Percentiles rank a stretch among this genome's conserved stretches.
phyloP scores from a whole-genome alignment of 768 basidiomycete species.

The Lactarius pseudohatsudake region DNA sequence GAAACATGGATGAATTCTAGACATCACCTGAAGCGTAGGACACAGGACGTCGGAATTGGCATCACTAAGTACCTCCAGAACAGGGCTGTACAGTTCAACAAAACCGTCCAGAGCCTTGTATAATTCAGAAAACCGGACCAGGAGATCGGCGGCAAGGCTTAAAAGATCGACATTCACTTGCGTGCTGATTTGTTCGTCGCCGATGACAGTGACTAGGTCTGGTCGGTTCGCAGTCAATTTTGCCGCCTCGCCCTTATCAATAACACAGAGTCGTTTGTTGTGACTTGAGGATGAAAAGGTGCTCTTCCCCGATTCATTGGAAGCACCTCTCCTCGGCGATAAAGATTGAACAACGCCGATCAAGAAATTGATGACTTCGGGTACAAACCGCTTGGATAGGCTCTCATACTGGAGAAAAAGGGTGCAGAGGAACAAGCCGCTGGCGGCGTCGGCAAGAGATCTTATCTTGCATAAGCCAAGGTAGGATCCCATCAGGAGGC shows the following conservation, averaged over 20 bases:
- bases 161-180: slow-evolving; percentile 77
- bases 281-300: slow-evolving; percentile 74
- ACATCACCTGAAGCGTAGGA: slow-evolving; percentile 54
- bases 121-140: slow-evolving; percentile 68
- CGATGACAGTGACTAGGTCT: slow-evolving; percentile 47
- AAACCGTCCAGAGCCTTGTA: slow-evolving; percentile 81
- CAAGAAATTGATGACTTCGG: slow-evolving; percentile 86
- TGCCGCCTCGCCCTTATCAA: slow-evolving; percentile 40
- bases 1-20: neutral
- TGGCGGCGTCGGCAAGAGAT: slow-evolving; percentile 68
- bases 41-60: slow-evolving; percentile 50
- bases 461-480: slow-evolving; percentile 82
- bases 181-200: slow-evolving; percentile 40
- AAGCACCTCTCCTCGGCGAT: slow-evolving; percentile 57
- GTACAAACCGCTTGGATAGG: slow-evolving; percentile 82
- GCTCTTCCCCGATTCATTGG: slow-evolving; percentile 56
- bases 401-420: slow-evolving; percentile 82
- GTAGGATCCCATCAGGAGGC: slow-evolving; percentile 89
- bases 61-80: slow-evolving; percentile 55
- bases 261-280: slow-evolving; percentile 44
- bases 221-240: slow-evolving; percentile 45
- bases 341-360: slow-evolving; percentile 70
- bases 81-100: slow-evolving; percentile 78
- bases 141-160: slow-evolving; percentile 57
- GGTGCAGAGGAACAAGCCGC: slow-evolving; percentile 87